Base-by-base conservation (phyloP, 331 rosid genomes). In the Malus hybrid region DNA sequence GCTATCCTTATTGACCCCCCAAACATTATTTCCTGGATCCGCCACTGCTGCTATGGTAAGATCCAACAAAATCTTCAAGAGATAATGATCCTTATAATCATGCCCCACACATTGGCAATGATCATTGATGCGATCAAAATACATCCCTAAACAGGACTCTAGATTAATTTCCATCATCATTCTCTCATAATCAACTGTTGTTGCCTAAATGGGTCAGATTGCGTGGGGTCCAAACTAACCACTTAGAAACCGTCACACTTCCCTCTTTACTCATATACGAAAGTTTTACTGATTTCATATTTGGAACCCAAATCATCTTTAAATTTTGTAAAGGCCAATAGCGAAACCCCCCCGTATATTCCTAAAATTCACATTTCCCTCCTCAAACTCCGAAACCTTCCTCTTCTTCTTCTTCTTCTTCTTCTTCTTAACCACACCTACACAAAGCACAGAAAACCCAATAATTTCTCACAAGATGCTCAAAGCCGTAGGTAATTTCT, bases 401-500 rank as follows among this genome's bases (percentile, higher is more conserved):
- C 2, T 22, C 11, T 6, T 55, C 65, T 2, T 52, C 33, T 1
- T 9, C 12, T 34, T 34, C 39, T 34, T 34, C 42, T 34, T 36
- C 44, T 39, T 36, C 11, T 26, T 33, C 56, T 15, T 22, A 24
- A 24, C 24, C 24, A 24, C 24, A 24, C 24, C 11, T 2, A 3
- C 28, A 14, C 26, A 24, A 53, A 32, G 48, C 33, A 2, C 15
- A 53, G 39, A 50, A 66, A 53, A 34, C 12, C 29, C 66, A 52
- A 24, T 28, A 71, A 67, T 48, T 46, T 34, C 33, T 62, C 6
- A 19, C 69, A 58, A 56, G 73, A 79, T 79, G 82, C 70, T 72
- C 63, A 79, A 72, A 64, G 82, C 77, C 48, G 77, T 64, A 58
- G 68, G 80, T 76, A 63, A 74, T 15, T 75, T 75, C 63, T 29